Conservation (phyloP, 148 eudicot species). For the Arbutus unedo region DNA sequence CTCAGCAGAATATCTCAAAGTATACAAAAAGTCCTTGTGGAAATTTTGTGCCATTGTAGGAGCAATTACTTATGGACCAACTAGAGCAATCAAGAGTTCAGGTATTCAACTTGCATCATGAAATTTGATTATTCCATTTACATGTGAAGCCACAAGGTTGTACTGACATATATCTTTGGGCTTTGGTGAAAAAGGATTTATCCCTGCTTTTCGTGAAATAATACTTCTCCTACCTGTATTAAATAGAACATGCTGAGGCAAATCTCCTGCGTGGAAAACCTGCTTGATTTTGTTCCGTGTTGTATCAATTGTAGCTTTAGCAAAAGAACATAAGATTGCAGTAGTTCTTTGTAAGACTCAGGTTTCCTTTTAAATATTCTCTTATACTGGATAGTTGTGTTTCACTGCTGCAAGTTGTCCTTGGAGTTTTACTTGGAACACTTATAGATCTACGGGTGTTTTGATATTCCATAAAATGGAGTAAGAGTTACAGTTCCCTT, state of each 20-base stretch:
- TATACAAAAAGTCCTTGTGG: background rate
- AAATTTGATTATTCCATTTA: background rate
- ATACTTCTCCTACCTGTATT: too few species aligned
- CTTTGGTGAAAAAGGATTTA: background rate
- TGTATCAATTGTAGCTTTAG: too few species aligned
- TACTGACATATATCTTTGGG: background rate
- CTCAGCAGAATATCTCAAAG: background rate
- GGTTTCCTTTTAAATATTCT: background rate
- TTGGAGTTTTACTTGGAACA: background rate
- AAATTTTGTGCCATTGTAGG: constrained; percentile 36
- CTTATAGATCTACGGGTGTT: background rate
- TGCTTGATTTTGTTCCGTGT: too few species aligned
- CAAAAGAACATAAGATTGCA: background rate
- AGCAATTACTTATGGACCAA: constrained; percentile 56
- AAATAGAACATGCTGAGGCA: too few species aligned
- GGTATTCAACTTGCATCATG: constrained; percentile 28
- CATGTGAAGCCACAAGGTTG: background rate
- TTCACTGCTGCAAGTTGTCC: background rate
- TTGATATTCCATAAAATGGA: background rate
- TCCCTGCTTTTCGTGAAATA: too few species aligned
- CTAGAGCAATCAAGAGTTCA: constrained; percentile 46
- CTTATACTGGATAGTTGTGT: background rate
- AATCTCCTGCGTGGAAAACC: too few species aligned
- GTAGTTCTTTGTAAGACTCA: background rate
- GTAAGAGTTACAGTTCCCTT: background rate